These are phyloP conservation scores for Komagataea norvegica DNA, from an alignment of 1,139 yeast genomes.

Conservation along the genomic window DNA sequence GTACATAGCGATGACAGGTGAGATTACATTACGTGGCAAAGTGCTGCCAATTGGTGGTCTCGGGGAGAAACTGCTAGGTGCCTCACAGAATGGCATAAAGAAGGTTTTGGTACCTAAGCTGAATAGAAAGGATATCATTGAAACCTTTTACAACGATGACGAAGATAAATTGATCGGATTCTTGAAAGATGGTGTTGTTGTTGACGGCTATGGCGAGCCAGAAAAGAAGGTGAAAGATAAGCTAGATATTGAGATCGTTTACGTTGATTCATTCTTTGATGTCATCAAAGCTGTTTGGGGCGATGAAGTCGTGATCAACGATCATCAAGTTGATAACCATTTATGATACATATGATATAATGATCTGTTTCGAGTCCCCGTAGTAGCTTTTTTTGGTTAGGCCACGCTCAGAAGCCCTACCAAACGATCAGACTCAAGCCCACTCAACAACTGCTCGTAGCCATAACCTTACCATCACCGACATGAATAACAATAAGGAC, in stretches of 20 bases:
- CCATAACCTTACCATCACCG: too few species aligned
- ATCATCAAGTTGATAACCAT: conserved; percentile 7
- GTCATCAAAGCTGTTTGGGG: conserved; percentile 70
- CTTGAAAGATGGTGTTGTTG: conserved; percentile 14
- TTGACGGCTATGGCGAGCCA: conserved; percentile 19
- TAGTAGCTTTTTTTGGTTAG: not conserved
- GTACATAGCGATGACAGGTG: conserved; percentile 89
- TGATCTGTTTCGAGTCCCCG: too few species aligned
- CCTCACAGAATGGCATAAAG: conserved; percentile 65
- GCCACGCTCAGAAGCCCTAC: not conserved
- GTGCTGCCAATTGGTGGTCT: conserved; percentile 89
- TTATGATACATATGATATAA: too few species aligned
- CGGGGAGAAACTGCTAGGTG: conserved; percentile 79
- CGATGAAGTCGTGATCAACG: conserved; percentile 25
- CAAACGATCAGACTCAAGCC: too few species aligned
- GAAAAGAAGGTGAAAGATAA: conserved; percentile 42
- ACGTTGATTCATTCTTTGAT: conserved; percentile 77
- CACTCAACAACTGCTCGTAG: too few species aligned
- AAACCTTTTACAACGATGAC: conserved; percentile 32
- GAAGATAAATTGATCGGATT: conserved; percentile 24
- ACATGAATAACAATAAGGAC: conserved; percentile 2
- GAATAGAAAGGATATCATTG: conserved; percentile 68
- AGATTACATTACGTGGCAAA: conserved; percentile 79
- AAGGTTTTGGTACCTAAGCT: conserved; percentile 65
- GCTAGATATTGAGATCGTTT: conserved; percentile 38